Percentiles rank a stretch among this genome's conserved stretches.
These are phyloP conservation scores for Parathielavia hyrcaniae DNA, from an alignment of 495 filamentous ascomycete genomes.

Conservation along the genomic window DNA sequence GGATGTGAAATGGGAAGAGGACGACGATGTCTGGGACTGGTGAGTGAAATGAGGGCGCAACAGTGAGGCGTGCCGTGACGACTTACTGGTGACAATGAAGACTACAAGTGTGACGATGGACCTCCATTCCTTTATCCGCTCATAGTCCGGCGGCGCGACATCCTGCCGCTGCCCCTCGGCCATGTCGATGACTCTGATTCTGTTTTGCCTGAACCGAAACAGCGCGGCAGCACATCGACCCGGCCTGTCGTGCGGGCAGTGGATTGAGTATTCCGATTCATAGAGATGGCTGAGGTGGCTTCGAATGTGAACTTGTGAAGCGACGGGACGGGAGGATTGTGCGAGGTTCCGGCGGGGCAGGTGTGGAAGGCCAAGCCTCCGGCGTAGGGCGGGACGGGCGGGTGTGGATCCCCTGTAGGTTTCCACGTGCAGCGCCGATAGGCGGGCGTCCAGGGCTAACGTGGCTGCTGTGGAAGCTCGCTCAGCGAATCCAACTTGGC, in stretches of 20 bases:
- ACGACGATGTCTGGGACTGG: slow-evolving; percentile 50
- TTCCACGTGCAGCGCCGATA: slow-evolving; percentile 3
- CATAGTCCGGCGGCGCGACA: slow-evolving; percentile 41
- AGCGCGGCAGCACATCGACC: slow-evolving; percentile 1
- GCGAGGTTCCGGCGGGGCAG: neutral
- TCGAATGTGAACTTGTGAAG: neutral
- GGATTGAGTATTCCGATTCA: neutral
- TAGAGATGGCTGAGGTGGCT: too few species aligned
- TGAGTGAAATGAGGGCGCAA: neutral
- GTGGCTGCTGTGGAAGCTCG: neutral
- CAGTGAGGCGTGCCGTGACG: neutral
- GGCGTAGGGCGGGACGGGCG: neutral
- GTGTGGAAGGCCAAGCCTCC: neutral
- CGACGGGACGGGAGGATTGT: too few species aligned
- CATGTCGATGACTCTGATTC: slow-evolving; percentile 18
- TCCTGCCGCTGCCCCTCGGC: neutral
- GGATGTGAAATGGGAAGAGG: slow-evolving; percentile 57
- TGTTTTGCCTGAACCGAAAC: neutral
- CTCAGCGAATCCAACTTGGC: neutral
- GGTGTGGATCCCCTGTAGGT: neutral
- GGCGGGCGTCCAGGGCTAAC: neutral
- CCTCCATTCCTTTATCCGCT: slow-evolving; percentile 50
- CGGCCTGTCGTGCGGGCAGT: neutral
- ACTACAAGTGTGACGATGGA: slow-evolving; percentile 59
- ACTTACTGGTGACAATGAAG: slow-evolving; percentile 58